These are phyloP conservation scores for Zygosaccharomyces kombuchaensis DNA, from an alignment of 805 yeast species.

Conservation along the genomic window DNA sequence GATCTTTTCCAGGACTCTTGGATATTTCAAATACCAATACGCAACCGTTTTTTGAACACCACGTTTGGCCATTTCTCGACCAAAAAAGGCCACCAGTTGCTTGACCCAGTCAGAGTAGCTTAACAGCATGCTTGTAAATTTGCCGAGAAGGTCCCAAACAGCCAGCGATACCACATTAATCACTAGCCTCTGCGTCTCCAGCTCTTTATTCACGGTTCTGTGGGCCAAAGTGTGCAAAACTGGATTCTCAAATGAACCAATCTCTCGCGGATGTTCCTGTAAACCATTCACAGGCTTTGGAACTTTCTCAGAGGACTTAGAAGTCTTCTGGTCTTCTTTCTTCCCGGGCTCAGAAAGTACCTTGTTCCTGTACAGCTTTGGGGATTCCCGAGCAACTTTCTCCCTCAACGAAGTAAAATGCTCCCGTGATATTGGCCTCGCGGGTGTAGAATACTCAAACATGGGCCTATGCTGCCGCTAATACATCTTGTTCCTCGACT, in stretches of 20 bases:
- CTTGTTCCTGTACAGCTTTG: slow-evolving; percentile 26
- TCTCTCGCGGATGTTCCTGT: background rate
- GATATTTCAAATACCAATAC: slow-evolving; percentile 6
- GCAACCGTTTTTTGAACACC: slow-evolving; percentile 2
- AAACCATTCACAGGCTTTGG: background rate
- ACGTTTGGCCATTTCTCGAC: slow-evolving; percentile 18
- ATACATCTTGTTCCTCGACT: background rate
- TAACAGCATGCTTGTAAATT: slow-evolving; percentile 19
- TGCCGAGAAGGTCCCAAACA: slow-evolving; percentile 27
- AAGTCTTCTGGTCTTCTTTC: background rate
- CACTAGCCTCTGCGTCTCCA: slow-evolving; percentile 35
- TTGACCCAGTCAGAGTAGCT: slow-evolving; percentile 17
- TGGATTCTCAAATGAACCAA: slow-evolving; percentile 33
- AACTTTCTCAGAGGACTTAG: background rate
- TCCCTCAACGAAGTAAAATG: slow-evolving; percentile 21
- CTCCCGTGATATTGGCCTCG: slow-evolving; percentile 22
- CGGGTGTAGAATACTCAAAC: slow-evolving; percentile 20
- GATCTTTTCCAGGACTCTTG: slow-evolving; percentile 14
- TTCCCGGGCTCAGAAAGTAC: slow-evolving; percentile 10
- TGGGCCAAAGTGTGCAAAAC: slow-evolving; percentile 29
- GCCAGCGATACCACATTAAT: slow-evolving; percentile 34
- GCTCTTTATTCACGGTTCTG: slow-evolving; percentile 41
- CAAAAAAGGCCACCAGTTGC: slow-evolving; percentile 12
- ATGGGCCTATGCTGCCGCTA: background rate
- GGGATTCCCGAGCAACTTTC: slow-evolving; percentile 27